Base-by-base conservation (phyloP, 2,329 filamentous ascomycete genomes). In the Fusarium pseudograminearum region DNA sequence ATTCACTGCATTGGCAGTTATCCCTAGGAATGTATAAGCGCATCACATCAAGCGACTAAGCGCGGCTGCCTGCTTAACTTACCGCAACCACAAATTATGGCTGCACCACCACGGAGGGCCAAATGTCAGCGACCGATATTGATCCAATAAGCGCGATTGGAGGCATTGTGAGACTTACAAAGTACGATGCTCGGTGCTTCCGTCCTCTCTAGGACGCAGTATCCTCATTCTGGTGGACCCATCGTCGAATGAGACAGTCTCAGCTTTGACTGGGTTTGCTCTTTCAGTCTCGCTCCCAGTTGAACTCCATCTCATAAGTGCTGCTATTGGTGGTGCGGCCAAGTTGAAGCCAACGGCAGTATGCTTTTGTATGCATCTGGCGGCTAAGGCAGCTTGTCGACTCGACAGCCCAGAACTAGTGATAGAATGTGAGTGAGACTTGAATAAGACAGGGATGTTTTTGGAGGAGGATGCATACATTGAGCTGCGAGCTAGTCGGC, bases 1-100 rank as follows among this genome's bases (percentile, higher is more conserved):
- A 83, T 47, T 76, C 51, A 4, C 61, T 71, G 66, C 82, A 83
- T n/a, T 79, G 80, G 64, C 82, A 83, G 50, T 82, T 83, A 57
- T 83, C 82, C 24, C 82, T 82, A 34, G 7, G 52, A 30, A 46
- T 12, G 22, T 45, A 51, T 73, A 53, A 71, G 60, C 42, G 31
- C 50, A 56, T 56, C 33, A 44, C 31, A 44, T 34, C 52, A 62
- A 59, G 38, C 41, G 57, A 38, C 44, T 33, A 51, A 52, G 50
- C 53, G 57, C 53, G 44, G 45, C 15, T 45, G 26, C 50, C 31
- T 15, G 44, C 18, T 31, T 45, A 40, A 67, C 72, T 55, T 67
- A 77, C 76, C 76, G 73, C 33, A 77, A 65, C 76, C 76, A 77
- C 30, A 77, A 24, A 42, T 74, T 74, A 10, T 74, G 73, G 41